Base-by-base conservation (phyloP, 495 filamentous ascomycete species). In the Friedmanniomyces simplex region DNA sequence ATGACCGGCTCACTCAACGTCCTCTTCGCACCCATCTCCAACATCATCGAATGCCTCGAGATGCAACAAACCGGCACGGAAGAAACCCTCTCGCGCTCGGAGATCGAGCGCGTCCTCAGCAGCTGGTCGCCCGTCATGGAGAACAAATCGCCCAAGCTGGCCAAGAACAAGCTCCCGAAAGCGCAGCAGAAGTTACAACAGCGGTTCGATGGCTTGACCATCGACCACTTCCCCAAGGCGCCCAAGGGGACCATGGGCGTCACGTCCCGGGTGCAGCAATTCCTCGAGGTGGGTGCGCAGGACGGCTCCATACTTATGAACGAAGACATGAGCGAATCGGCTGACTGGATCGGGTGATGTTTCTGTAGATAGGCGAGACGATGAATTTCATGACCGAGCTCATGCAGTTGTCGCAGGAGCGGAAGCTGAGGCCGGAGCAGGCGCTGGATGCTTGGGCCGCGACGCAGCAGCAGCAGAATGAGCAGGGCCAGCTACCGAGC, bases 61-160 rank as follows among this genome's bases (percentile, higher is more conserved):
- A 64, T 50, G 63, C 62, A 46, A 67, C 68, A 58, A 51, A 65
- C 42, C 55, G 55, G 25, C 52, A 64, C 45, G 55, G 67, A 24
- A 68, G 68, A 61, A 61, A 72, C 46, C 62, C 68, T 53, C 55
- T 59, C 51, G 36, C 70, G 30, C 54, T 63, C 32, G 65, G 69
- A 58, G 65, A 69, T 61, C 64, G 62, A 52, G 21, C 62, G 30
- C 51, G 58, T 54, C 55, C 68, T 61, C 39, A 69, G 32, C 55
- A 71, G 51, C 66, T 64, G 50, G 58, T 73, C 43, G 54, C 63
- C 32, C 49, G 63, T 20, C 16, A 63, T 25, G 51, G 50, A 14
- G 37, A 72, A 13, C 61, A 71, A 52, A 26, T 72, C 69, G 12
- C 73, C 73, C 3, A 71, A 72, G 25, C 64, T 72, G 64, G 68